Evolutionary conservation across 164 flowering plant species (phyloP).

Genomic region (Amborella trichopoda): DNA sequence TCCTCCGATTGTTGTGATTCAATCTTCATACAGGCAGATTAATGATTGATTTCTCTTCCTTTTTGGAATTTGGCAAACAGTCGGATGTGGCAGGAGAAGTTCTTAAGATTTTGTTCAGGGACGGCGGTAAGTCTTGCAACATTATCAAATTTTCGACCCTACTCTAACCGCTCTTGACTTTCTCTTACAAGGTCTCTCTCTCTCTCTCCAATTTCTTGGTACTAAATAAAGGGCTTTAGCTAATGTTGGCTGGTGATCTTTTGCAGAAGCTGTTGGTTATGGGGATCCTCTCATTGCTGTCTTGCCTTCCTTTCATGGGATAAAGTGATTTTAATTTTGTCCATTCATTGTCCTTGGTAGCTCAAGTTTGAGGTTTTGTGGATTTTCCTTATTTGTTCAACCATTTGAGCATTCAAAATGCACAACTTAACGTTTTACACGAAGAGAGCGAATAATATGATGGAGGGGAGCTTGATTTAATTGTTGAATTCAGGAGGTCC

Average conservation of each 20-base stretch:
- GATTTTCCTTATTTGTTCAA: not conserved
- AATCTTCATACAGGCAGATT: too few relatives aligned
- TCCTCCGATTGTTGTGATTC: not conserved
- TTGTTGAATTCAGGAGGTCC: too few relatives aligned
- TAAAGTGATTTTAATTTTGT: constrained; percentile 20
- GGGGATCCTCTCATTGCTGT: constrained; percentile 94
- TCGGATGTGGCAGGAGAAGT: constrained; percentile 86
- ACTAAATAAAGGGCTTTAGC: not conserved
- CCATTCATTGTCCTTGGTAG: not conserved
- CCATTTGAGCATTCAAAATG: too few relatives aligned
- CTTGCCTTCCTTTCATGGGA: constrained; percentile 68
- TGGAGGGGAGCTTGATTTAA: too few relatives aligned
- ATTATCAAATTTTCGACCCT: not conserved
- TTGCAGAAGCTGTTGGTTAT: constrained; percentile 86
- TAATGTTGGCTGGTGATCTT: not conserved
- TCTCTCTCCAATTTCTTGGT: not conserved
- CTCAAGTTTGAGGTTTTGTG: not conserved
- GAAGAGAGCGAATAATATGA: too few relatives aligned
- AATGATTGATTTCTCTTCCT: not conserved
- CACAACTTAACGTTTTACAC: too few relatives aligned
- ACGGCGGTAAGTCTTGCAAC: constrained; percentile 52
- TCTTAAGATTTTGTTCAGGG: constrained; percentile 51
- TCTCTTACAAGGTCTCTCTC: not conserved
- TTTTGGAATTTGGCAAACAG: constrained; percentile 29
- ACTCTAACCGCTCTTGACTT: not conserved